Conservation (phyloP, 768 basidiomycete species). For the Boletus insuetus region DNA sequence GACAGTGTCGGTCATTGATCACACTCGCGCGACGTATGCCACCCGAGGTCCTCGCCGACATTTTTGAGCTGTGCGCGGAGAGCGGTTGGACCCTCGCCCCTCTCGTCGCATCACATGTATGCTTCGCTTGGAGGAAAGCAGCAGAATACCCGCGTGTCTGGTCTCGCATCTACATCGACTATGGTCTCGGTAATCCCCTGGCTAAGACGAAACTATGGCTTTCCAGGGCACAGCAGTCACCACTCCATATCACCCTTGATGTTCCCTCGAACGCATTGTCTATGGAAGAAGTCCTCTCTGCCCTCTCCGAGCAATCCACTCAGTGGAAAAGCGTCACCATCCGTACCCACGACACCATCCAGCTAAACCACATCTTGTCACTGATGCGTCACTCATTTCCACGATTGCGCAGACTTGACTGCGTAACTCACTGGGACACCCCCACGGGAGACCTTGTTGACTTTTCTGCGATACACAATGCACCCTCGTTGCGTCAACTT, state of each 20-base stretch:
- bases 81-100: slow-evolving; percentile 55
- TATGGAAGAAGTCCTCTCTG: slow-evolving; percentile 35
- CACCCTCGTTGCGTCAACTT: slow-evolving; percentile 36
- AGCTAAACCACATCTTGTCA: slow-evolving; percentile 40
- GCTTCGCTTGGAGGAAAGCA: slow-evolving; percentile 56
- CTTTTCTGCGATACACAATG: slow-evolving; percentile 33
- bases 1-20: slow-evolving; percentile 43
- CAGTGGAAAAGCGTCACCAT: slow-evolving; percentile 48
- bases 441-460: slow-evolving; percentile 19
- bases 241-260: slow-evolving; percentile 46
- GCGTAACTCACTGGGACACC: slow-evolving; percentile 30
- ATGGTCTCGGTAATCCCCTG: slow-evolving; percentile 41
- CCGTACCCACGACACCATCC: slow-evolving; percentile 35
- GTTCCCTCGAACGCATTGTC: slow-evolving; percentile 30
- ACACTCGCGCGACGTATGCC: slow-evolving; percentile 58
- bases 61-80: slow-evolving; percentile 51
- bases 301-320: slow-evolving; percentile 37
- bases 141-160: slow-evolving; percentile 51
- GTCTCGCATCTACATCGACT: slow-evolving; percentile 54
- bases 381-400: slow-evolving; percentile 37
- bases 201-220: slow-evolving; percentile 51
- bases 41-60: slow-evolving; percentile 49
- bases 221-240: slow-evolving; percentile 40
- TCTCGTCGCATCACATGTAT: slow-evolving; percentile 55
- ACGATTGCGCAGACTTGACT: slow-evolving; percentile 35